Percentiles rank a stretch among this genome's conserved stretches.
Evolutionary conservation across 202 grass and related monocot species (phyloP).

Genomic region (Setaria italica): DNA sequence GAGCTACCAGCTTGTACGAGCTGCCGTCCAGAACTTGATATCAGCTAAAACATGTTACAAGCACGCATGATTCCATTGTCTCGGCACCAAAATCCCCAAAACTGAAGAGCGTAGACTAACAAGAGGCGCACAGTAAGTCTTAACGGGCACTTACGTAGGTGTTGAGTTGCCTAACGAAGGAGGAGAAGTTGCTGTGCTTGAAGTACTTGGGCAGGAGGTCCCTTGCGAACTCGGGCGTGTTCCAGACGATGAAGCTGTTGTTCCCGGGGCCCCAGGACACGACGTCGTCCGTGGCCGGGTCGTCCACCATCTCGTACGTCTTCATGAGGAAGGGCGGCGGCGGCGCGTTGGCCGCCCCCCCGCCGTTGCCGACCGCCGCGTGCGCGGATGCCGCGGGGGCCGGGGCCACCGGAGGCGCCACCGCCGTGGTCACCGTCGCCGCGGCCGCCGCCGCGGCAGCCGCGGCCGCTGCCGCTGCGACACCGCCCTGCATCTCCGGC

Average conservation of each 20-base stretch:
- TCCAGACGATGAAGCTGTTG: conserved; percentile 97
- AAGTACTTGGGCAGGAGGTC: conserved; percentile 98
- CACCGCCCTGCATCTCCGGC: conserved; percentile 39
- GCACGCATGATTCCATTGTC: neutral
- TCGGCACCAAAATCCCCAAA: neutral
- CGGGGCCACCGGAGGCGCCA: conserved; percentile 6
- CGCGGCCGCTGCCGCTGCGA: neutral
- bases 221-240: conserved; percentile 84
- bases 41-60: neutral
- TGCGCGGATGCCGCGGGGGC: conserved; percentile 11
- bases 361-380: neutral
- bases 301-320: conserved; percentile 97
- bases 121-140: no score
- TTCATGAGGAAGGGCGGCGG: conserved; percentile 88
- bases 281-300: conserved; percentile 73
- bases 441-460: conserved; percentile 19
- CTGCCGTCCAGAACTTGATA: neutral
- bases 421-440: conserved; percentile 13
- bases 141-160: conserved; percentile 61
- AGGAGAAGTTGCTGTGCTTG: conserved; percentile 98
- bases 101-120: no score
- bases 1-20: neutral
- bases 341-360: neutral
- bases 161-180: conserved; percentile 95
- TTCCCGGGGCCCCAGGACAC: conserved; percentile 82